Percentiles rank a stretch among this genome's conserved stretches.
Conservation (phyloP, 169 alveolate species). For the Plasmodium billcollinsi region DNA sequence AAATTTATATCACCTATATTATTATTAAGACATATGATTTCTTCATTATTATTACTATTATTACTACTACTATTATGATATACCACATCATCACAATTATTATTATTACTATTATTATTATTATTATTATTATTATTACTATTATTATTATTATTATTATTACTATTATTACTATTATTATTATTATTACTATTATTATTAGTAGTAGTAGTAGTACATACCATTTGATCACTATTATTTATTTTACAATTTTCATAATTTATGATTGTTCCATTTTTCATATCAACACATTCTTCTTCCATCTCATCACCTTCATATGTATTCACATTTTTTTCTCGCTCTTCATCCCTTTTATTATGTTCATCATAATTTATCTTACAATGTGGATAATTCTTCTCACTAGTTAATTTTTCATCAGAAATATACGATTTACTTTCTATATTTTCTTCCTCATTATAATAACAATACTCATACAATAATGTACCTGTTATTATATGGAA, state of each 20-base stretch:
- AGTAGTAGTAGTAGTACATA: neutral
- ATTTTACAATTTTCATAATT: neutral
- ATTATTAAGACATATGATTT: too few relatives aligned
- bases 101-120: neutral
- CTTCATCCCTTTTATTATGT: neutral
- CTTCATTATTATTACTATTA: too few relatives aligned
- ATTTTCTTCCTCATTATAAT: slow-evolving; percentile 39
- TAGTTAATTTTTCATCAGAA: neutral
- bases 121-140: neutral
- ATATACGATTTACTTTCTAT: neutral
- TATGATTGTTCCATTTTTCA: too few relatives aligned
- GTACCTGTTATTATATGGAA: slow-evolving; percentile 64
- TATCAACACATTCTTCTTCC: neutral
- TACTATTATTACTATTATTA: neutral
- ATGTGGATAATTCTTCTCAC: neutral
- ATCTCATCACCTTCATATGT: neutral
- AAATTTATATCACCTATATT: too few relatives aligned
- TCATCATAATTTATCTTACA: slow-evolving; percentile 5
- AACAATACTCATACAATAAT: slow-evolving; percentile 34
- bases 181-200: neutral
- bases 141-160: neutral
- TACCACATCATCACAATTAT: neutral
- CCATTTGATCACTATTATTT: neutral
- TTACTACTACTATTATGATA: too few relatives aligned
- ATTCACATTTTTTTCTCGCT: neutral